Percentiles rank a stretch among this genome's conserved stretches.
Evolutionary conservation across 805 yeast species (phyloP).

Genomic region (Starmerella stigmatis): DNA sequence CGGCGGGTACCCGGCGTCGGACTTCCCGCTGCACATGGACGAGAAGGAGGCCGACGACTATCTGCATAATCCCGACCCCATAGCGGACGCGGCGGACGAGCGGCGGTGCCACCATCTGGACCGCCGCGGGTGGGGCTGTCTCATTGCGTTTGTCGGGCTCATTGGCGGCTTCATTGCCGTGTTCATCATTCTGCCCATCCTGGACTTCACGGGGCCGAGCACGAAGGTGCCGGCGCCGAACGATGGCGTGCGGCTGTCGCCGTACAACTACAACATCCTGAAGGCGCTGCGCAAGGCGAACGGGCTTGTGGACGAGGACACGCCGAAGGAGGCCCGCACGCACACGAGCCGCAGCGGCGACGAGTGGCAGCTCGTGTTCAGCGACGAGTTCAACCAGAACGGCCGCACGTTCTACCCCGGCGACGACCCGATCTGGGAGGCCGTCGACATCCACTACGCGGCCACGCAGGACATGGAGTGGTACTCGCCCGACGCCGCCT

Average conservation of each 20-base stretch:
- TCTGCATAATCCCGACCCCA: conserved; percentile 91
- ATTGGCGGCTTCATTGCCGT: conserved; percentile 53
- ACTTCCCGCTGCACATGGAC: conserved; percentile 81
- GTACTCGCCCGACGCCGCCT: conserved; percentile 86
- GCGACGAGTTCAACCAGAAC: conserved; percentile 82
- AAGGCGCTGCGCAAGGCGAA: conserved; percentile 45
- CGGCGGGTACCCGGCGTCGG: conserved; percentile 92
- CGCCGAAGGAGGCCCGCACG: conserved; percentile 45
- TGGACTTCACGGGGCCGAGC: conserved; percentile 66
- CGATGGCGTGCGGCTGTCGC: conserved; percentile 37
- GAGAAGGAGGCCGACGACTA: conserved; percentile 94
- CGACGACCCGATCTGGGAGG: conserved; percentile 87
- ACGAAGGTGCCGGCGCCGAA: conserved; percentile 28
- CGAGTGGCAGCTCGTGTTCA: conserved; percentile 65
- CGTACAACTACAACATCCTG: conserved; percentile 48
- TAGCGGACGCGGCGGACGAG: conserved; percentile 78
- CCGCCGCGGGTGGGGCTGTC: conserved; percentile 30
- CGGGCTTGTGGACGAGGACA: conserved; percentile 57
- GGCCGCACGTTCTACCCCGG: conserved; percentile 86
- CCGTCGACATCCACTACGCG: conserved; percentile 69
- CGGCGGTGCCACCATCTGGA: conserved; percentile 31
- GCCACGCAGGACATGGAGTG: conserved; percentile 88
- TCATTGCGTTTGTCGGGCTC: conserved; percentile 39
- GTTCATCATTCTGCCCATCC: conserved; percentile 69
- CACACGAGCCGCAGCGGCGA: conserved; percentile 51